phyloP scores from a whole-genome alignment of 139 green algal species.

The Haematococcus lacustris region DNA sequence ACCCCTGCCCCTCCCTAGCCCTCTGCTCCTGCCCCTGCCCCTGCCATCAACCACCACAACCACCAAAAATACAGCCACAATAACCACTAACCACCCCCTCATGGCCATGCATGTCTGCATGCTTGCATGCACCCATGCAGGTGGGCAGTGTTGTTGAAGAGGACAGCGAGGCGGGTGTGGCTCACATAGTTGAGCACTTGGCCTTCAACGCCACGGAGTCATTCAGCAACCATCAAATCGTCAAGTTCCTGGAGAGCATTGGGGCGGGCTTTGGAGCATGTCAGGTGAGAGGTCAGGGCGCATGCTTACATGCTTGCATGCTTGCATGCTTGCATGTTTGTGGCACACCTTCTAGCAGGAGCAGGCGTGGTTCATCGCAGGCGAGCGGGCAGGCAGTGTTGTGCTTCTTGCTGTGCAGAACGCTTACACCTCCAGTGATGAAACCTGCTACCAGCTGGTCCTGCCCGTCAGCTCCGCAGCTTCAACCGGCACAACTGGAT shows the following conservation, averaged over 20 bases:
- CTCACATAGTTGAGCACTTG: slow-evolving; percentile 86
- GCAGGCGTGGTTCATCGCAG: no score
- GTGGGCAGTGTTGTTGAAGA: slow-evolving; percentile 58
- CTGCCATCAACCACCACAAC: neutral
- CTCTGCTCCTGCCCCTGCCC: neutral
- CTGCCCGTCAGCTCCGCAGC: no score
- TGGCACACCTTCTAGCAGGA: no score
- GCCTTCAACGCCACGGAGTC: slow-evolving; percentile 78
- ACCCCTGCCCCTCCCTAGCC: neutral
- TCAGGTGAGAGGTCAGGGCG: no score
- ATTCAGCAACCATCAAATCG: slow-evolving; percentile 74
- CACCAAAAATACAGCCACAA: no score
- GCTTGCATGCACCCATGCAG: neutral
- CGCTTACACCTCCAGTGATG: slow-evolving; percentile 84
- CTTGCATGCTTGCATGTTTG: no score
- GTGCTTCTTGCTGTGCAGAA: no score
- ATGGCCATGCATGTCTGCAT: no score
- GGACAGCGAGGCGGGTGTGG: slow-evolving; percentile 64
- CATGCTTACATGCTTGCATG: no score
- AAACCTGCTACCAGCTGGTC: no score
- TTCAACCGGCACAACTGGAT: no score
- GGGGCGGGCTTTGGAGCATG: slow-evolving; percentile 81
- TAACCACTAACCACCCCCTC: neutral
- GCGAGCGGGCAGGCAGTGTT: no score
- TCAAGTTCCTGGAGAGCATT: slow-evolving; percentile 79